phyloP scores from a whole-genome alignment of 1,284 basidiomycete genomes.

The Entoloma clypeatum region DNA sequence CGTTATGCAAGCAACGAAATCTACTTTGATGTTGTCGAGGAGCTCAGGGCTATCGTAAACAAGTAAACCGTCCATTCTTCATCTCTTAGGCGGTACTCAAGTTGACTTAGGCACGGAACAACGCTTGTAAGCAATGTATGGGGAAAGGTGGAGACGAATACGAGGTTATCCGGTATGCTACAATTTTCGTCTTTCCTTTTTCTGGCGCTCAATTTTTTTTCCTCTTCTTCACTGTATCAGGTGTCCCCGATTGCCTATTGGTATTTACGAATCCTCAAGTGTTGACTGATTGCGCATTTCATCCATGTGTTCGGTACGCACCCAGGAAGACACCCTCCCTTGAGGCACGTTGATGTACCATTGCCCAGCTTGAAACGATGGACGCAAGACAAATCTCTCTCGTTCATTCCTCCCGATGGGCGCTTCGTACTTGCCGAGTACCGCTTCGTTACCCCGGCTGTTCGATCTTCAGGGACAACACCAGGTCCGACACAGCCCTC shows the following conservation, averaged over 20 bases:
- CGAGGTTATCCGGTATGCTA: constrained; percentile 68
- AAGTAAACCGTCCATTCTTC: constrained; percentile 44
- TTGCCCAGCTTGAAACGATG: constrained; percentile 69
- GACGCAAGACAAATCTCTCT: constrained; percentile 75
- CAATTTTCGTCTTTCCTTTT: not conserved
- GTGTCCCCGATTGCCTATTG: constrained; percentile 85
- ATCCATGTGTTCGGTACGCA: constrained; percentile 83
- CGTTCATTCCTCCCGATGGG: constrained; percentile 94
- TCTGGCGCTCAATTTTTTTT: not conserved
- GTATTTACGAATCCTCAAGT: constrained; percentile 77
- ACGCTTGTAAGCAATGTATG: constrained; percentile 70
- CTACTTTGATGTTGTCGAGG: constrained; percentile 89
- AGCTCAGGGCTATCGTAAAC: constrained; percentile 80
- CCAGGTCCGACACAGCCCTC: constrained; percentile 22
- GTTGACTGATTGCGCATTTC: constrained; percentile 80
- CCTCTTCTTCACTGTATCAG: no score
- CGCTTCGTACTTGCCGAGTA: constrained; percentile 87
- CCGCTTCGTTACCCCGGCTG: constrained; percentile 46
- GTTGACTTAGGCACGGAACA: constrained; percentile 60
- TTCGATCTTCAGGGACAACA: constrained; percentile 20
- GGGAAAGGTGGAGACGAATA: constrained; percentile 81
- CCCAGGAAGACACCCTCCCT: constrained; percentile 2
- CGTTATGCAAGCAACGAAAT: constrained; percentile 91
- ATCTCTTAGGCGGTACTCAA: not conserved
- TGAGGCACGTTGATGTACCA: not conserved